Conservation (phyloP, 2,329 filamentous ascomycete genomes). For the Ascocoryne sarcoides region DNA sequence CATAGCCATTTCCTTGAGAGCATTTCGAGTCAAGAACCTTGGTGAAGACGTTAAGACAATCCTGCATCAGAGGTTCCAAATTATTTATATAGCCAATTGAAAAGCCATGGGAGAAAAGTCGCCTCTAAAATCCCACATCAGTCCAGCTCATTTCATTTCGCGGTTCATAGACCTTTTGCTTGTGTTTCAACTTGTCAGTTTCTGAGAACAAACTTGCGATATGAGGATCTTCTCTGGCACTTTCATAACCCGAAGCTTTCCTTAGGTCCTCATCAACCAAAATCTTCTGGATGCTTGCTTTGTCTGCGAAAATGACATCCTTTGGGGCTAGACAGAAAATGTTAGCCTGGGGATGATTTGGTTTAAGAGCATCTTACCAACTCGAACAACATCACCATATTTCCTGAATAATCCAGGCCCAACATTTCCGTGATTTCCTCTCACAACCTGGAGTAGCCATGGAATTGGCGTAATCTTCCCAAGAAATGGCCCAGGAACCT, state of each 20-base stretch:
- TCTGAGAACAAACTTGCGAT: slow-evolving; percentile 12
- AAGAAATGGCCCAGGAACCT: slow-evolving; percentile 13
- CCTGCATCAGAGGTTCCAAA: slow-evolving; percentile 13
- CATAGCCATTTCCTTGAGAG: slow-evolving; percentile 4
- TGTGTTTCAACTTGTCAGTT: slow-evolving; percentile 11
- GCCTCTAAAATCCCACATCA: slow-evolving; percentile 8
- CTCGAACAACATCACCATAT: slow-evolving; percentile 15
- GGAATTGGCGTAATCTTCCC: slow-evolving; percentile 8
- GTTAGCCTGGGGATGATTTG: not conserved
- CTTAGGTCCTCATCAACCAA: slow-evolving; percentile 13
- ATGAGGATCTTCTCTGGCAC: slow-evolving; percentile 1
- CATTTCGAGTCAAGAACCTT: slow-evolving; percentile 8
- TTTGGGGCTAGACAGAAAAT: slow-evolving; percentile 5
- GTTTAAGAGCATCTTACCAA: slow-evolving; percentile 9
- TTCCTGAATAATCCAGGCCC: slow-evolving; percentile 7
- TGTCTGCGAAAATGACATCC: slow-evolving; percentile 11
- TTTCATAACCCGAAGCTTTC: slow-evolving; percentile 12
- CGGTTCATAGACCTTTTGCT: slow-evolving; percentile 12
- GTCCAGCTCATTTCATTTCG: too few species aligned
- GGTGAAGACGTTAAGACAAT: slow-evolving; percentile 11
- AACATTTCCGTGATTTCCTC: slow-evolving; percentile 9
- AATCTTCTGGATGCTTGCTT: slow-evolving; percentile 10
- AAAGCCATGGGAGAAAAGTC: slow-evolving; percentile 14
- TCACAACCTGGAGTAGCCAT: slow-evolving; percentile 12
- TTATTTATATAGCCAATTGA: slow-evolving; percentile 16